Evolutionary conservation across 1,139 yeast species (phyloP), one percentile per base, ranked within the genome.

Genomic region (Geotrichum restrictum): DNA sequence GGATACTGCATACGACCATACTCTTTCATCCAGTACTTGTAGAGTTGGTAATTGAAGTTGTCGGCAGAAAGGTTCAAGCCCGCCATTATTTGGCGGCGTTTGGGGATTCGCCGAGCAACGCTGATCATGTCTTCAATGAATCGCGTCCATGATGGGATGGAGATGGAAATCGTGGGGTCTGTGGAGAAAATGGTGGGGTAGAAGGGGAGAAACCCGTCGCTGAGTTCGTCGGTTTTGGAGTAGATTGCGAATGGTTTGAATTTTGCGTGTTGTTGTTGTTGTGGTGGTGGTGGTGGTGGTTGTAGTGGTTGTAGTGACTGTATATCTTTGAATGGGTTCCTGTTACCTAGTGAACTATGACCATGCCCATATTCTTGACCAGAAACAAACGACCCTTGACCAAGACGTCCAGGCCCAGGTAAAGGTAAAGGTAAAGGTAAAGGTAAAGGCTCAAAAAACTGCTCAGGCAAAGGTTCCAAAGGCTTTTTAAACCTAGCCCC

Each of bases 1-100:
- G 43, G 43, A 22, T 40, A 40, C 31, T 40, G 43, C 31, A 24
- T 40, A 7, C 43, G 43, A 14, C 43, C 31, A 29, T 40, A 24
- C 14, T 22, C 7, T 16, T 40, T 40, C 32, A 40, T 40, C 32
- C 8, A 14, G 11, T 22, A 22, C n/a, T 40, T 40, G 33, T 40
- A 40, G 14, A 22, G 10, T 16, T 40, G 43, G 18, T 40, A 21
- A 13, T 16, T 16, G 13, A 13, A 13, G 11, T 16, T 11, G 3
- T 37, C 22, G 13, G 40, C 16, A 13, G n/a, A 4, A 5, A 33
- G n/a, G 24, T 37, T 37, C n/a, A 37, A 21, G 13, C 40, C 40
- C 6, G 40, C 40, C 5, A 18, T 11, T 5, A 37, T 8, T 18
- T 37, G 22, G 10, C 40, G 19, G 19, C 11, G 7, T 18, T 18